These are phyloP conservation scores for Sporothrix mexicana DNA, from an alignment of 2,329 filamentous ascomycete genomes.

Conservation along the genomic window DNA sequence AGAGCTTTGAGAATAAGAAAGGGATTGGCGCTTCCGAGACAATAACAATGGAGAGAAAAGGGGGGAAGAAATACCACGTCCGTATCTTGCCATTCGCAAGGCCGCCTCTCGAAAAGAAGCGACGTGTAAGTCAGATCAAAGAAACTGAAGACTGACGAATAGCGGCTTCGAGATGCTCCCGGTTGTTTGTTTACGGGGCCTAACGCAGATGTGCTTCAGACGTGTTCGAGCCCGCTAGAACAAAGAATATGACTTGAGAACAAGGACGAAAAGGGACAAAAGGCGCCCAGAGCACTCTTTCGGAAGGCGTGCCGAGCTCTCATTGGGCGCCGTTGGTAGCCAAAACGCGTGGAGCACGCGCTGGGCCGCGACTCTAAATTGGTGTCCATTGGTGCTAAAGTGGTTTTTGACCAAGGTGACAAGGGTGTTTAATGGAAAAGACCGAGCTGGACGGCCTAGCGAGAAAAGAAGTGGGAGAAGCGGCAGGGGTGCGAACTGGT, in stretches of 20 bases:
- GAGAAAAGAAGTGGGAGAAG: neutral
- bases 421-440: constrained; percentile 28
- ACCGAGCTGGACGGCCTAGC: constrained; percentile 7
- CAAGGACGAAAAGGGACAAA: neutral
- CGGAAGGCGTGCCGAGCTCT: constrained; percentile 1
- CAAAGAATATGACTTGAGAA: neutral
- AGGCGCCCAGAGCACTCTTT: neutral
- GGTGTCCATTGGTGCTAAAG: constrained; percentile 16
- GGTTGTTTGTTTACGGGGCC: constrained; percentile 27
- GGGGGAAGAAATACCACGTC: too few species aligned
- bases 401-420: neutral
- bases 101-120: neutral
- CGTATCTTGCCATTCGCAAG: neutral
- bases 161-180: neutral
- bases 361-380: constrained; percentile 27
- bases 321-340: constrained; percentile 10
- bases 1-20: constrained; percentile 1
- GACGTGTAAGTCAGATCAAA: neutral
- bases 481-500: constrained; percentile 2
- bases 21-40: constrained; percentile 12
- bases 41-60: constrained; percentile 1
- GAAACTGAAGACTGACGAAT: neutral
- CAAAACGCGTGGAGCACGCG: constrained; percentile 29
- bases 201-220: constrained; percentile 11
- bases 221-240: constrained; percentile 16